A percentile compares a stretch with the other conserved stretches of the same genome.
phyloP scores from a whole-genome alignment of 768 basidiomycete genomes.

The Coprinellus micaceus region DNA sequence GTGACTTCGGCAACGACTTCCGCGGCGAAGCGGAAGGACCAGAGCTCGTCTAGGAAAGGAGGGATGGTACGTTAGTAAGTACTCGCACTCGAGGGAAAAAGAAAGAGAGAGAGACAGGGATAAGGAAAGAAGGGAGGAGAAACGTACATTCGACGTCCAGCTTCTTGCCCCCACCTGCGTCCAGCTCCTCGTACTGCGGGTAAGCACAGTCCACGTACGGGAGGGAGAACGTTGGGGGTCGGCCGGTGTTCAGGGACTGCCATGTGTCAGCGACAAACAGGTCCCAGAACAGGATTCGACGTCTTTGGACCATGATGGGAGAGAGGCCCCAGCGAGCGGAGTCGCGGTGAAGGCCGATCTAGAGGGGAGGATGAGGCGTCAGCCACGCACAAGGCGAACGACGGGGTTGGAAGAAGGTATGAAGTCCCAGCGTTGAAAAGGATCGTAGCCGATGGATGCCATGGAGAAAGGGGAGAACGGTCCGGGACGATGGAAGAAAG shows the following conservation, averaged over 20 bases:
- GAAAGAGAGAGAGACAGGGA: not conserved
- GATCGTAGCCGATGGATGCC: too few relatives aligned
- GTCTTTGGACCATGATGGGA: slow-evolving; percentile 57
- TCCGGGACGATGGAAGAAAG: not conserved
- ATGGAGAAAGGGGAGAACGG: not conserved
- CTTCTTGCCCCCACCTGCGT: slow-evolving; percentile 14
- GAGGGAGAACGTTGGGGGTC: slow-evolving; percentile 65
- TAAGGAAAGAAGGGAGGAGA: not conserved
- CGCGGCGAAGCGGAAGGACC: slow-evolving; percentile 61
- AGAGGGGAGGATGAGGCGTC: too few relatives aligned
- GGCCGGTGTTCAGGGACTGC: slow-evolving; percentile 66
- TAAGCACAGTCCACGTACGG: slow-evolving; percentile 66
- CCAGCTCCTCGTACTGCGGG: slow-evolving; percentile 38
- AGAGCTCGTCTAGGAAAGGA: slow-evolving; percentile 52
- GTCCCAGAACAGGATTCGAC: slow-evolving; percentile 75
- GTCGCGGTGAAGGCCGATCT: slow-evolving; percentile 73
- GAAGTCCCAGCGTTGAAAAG: too few relatives aligned
- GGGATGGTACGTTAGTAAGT: too few relatives aligned
- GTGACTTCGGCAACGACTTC: slow-evolving; percentile 67
- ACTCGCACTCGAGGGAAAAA: too few relatives aligned
- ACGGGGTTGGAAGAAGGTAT: too few relatives aligned
- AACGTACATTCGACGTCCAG: slow-evolving; percentile 33
- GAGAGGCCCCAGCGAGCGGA: slow-evolving; percentile 62
- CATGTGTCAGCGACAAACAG: slow-evolving; percentile 69
- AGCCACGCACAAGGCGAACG: too few relatives aligned